Conservation (phyloP, 352 stramenopile genomes). For the Globisporangium iwayamae region DNA sequence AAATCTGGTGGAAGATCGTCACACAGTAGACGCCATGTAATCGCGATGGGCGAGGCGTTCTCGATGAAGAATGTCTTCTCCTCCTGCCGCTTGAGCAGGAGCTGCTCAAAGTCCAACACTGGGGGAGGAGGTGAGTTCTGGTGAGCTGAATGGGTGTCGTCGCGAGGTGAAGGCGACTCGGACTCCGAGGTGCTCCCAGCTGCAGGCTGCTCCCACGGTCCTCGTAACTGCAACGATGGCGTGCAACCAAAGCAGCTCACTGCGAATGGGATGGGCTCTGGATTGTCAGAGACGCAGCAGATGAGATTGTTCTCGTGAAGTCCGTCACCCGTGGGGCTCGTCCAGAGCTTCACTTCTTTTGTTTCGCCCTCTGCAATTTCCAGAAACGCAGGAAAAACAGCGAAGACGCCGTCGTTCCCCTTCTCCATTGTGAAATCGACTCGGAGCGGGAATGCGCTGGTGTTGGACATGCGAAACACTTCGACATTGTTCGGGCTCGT, state of each 20-base stretch:
- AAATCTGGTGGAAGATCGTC: constrained; percentile 56
- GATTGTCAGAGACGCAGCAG: constrained; percentile 90
- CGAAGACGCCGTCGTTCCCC: constrained; percentile 44
- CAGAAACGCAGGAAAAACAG: constrained; percentile 63
- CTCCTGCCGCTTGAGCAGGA: constrained; percentile 87
- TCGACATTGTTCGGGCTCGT: constrained; percentile 79
- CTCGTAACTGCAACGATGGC: constrained; percentile 70
- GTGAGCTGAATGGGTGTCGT: constrained; percentile 1
- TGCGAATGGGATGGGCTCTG: constrained; percentile 81
- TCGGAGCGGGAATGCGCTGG: constrained; percentile 66
- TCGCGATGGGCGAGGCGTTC: constrained; percentile 75
- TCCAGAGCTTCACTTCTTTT: constrained; percentile 89
- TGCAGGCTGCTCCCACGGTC: constrained; percentile 81
- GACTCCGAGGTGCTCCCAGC: constrained; percentile 47
- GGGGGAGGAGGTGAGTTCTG: constrained; percentile 3
- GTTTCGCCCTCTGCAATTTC: constrained; percentile 89
- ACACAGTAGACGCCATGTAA: constrained; percentile 60
- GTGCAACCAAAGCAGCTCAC: constrained; percentile 86
- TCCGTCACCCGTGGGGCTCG: constrained; percentile 66
- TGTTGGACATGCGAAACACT: constrained; percentile 91
- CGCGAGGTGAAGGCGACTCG: constrained; percentile 12
- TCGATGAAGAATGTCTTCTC: constrained; percentile 85
- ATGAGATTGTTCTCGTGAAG: constrained; percentile 79
- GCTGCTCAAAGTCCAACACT: constrained; percentile 89
- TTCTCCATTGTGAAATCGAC: constrained; percentile 56